Percentiles rank a stretch among this genome's conserved stretches.
These are phyloP conservation scores for Tetrapisispora taiwanensis DNA, from an alignment of 805 yeast species.

Conservation along the genomic window DNA sequence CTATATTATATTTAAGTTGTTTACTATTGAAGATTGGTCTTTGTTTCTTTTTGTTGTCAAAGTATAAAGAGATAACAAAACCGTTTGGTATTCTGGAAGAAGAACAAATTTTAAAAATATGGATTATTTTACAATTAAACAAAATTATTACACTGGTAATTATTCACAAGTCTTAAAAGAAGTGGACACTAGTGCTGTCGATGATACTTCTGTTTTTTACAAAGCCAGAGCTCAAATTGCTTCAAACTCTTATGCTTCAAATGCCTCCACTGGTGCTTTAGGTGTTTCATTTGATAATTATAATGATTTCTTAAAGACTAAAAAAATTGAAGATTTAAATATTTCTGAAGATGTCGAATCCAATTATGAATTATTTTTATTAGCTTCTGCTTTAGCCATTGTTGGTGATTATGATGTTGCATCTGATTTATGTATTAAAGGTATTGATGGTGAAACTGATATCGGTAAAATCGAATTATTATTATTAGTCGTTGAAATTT, in stretches of 20 bases:
- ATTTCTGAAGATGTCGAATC: slow-evolving; percentile 4
- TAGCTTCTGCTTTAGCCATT: slow-evolving; percentile 23
- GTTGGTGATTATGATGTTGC: slow-evolving; percentile 26
- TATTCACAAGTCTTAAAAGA: slow-evolving; percentile 36
- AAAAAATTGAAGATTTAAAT: slow-evolving; percentile 11
- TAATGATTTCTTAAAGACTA: slow-evolving; percentile 14
- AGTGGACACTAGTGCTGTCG: slow-evolving; percentile 31
- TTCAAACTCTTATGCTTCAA: slow-evolving; percentile 18
- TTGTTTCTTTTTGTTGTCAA: too few species aligned
- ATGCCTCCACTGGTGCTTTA: slow-evolving; percentile 11
- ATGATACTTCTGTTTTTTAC: slow-evolving; percentile 25
- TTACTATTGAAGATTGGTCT: too few species aligned
- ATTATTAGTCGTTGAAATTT: slow-evolving; percentile 34
- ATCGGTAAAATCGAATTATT: slow-evolving; percentile 32
- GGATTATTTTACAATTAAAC: slow-evolving; percentile 46
- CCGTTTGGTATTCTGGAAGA: too few species aligned
- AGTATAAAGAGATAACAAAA: too few species aligned
- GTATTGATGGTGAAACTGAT: slow-evolving; percentile 35
- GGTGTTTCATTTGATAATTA: slow-evolving; percentile 27
- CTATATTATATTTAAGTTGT: too few species aligned
- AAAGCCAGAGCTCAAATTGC: slow-evolving; percentile 28
- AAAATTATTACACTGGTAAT: slow-evolving; percentile 53
- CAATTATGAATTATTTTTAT: slow-evolving; percentile 16
- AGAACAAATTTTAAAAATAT: neutral
- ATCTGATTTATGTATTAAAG: slow-evolving; percentile 32